Percentiles rank a stretch among this genome's conserved stretches.
Conservation (phyloP, 129 eudicot species). For the Deinandra increscens region DNA sequence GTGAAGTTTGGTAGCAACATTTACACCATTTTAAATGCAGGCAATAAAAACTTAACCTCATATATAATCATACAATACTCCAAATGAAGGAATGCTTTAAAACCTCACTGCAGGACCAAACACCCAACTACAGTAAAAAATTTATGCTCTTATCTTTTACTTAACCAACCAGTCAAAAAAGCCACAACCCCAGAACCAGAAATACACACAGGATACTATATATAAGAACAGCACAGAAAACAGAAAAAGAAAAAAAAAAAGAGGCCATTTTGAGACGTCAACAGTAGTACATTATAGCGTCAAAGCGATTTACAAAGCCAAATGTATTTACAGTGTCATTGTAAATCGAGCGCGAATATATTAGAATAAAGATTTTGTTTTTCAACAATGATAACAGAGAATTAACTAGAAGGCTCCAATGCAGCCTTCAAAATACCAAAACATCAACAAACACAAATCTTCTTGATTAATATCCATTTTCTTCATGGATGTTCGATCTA, state of each 20-base stretch:
- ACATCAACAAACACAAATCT: constrained; percentile 20
- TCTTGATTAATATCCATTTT: constrained; percentile 19
- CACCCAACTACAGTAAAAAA: neutral
- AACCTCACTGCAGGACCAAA: neutral
- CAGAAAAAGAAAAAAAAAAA: too few relatives aligned
- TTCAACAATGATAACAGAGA: constrained; percentile 12
- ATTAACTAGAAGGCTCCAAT: constrained; percentile 11
- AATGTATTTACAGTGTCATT: constrained; percentile 51
- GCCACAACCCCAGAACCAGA: neutral
- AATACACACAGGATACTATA: neutral
- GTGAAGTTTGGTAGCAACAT: constrained; percentile 3
- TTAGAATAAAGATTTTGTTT: constrained; percentile 22
- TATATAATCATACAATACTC: neutral
- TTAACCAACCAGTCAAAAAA: constrained; percentile 5
- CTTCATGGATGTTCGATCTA: constrained; percentile 15
- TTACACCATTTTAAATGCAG: constrained; percentile 4
- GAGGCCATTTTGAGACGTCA: too few relatives aligned
- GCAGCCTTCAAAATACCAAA: constrained; percentile 19
- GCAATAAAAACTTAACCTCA: neutral
- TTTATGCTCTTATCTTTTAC: neutral
- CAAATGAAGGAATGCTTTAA: neutral
- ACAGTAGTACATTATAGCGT: constrained; percentile 24
- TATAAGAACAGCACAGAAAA: too few relatives aligned
- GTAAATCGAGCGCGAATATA: constrained; percentile 30
- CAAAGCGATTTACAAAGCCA: constrained; percentile 44